phyloP scores from a whole-genome alignment of 2,329 filamentous ascomycete genomes.

The Diaporthe ilicicola region DNA sequence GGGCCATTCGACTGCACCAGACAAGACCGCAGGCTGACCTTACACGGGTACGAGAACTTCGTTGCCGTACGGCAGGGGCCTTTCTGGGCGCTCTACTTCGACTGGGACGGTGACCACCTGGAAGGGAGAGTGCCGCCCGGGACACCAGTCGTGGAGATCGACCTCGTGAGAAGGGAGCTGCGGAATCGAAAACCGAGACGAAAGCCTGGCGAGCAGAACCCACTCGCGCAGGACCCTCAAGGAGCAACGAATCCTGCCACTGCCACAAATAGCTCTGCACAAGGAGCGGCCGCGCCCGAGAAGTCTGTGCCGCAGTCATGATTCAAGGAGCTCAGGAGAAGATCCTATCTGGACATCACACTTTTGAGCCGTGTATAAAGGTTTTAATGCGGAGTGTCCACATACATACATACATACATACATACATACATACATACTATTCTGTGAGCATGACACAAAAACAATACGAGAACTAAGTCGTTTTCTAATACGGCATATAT shows the following conservation, averaged over 20 bases:
- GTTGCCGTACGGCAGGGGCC: slow-evolving; percentile 55
- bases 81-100: slow-evolving; percentile 58
- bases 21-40: slow-evolving; percentile 58
- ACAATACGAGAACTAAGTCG: neutral
- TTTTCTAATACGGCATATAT: neutral
- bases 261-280: neutral
- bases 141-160: slow-evolving; percentile 62
- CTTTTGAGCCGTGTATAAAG: neutral
- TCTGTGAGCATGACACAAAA: no score
- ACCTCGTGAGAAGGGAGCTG: slow-evolving; percentile 61
- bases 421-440: no score
- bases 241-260: neutral
- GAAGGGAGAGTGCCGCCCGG: slow-evolving; percentile 54
- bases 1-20: slow-evolving; percentile 61
- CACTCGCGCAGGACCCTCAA: neutral
- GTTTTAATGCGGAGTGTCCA: neutral
- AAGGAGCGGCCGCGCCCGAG: neutral
- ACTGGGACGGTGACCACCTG: slow-evolving; percentile 55
- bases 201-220: neutral
- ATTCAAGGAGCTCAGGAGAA: neutral
- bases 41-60: slow-evolving; percentile 60
- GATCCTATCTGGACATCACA: neutral
- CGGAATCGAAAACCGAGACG: slow-evolving; percentile 18
- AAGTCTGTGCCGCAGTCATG: neutral
- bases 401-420: no score